These are phyloP conservation scores for Talaromyces nanjingensis DNA, from an alignment of 495 filamentous ascomycete species.

Conservation along the genomic window DNA sequence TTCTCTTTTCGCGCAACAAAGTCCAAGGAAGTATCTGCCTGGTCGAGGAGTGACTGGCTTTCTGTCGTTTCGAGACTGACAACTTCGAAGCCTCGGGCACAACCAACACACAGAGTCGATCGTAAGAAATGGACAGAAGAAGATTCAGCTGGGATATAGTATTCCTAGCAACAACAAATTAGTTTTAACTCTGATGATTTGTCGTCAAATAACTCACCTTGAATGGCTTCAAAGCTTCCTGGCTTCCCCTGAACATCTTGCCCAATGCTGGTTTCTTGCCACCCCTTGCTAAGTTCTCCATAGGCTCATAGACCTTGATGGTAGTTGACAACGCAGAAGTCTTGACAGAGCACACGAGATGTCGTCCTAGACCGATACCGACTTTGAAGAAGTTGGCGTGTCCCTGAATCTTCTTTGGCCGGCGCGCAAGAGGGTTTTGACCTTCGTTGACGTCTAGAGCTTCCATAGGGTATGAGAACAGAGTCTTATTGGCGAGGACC, in stretches of 20 bases:
- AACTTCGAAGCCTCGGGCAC: conserved; percentile 92
- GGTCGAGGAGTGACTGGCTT: conserved; percentile 93
- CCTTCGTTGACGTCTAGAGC: conserved; percentile 76
- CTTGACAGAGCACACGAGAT: conserved; percentile 93
- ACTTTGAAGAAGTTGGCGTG: conserved; percentile 98
- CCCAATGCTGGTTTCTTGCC: conserved; percentile 88
- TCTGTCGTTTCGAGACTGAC: conserved; percentile 95
- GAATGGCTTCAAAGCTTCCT: conserved; percentile 91
- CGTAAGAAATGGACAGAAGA: conserved; percentile 96
- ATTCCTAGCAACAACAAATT: conserved; percentile 51
- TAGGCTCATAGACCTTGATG: conserved; percentile 96
- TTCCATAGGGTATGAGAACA: conserved; percentile 79
- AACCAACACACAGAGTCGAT: conserved; percentile 93
- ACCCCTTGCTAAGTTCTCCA: conserved; percentile 78
- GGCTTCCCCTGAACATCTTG: conserved; percentile 89
- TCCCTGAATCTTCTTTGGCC: conserved; percentile 94
- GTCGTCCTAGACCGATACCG: conserved; percentile 88
- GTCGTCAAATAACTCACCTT: conserved; percentile 46
- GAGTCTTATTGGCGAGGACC: conserved; percentile 86
- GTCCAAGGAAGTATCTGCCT: conserved; percentile 96
- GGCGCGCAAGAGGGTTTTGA: conserved; percentile 63
- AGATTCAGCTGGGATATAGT: conserved; percentile 95
- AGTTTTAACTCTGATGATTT: neutral
- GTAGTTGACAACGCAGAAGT: conserved; percentile 82
- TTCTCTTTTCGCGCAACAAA: conserved; percentile 91